Conservation (phyloP, 441 rosid species). For the Erodium trifolium region DNA sequence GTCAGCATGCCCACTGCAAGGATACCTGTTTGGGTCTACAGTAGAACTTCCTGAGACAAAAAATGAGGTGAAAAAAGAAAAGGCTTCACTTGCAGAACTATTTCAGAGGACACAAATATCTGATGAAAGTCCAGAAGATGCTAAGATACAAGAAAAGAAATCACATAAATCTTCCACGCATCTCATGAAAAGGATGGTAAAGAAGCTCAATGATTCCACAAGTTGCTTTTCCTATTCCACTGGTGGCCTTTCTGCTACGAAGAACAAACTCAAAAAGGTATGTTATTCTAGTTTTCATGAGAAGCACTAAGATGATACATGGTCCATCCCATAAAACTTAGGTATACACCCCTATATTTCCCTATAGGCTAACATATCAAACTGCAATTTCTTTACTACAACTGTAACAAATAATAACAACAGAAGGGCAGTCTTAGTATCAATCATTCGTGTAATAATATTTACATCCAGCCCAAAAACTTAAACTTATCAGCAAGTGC, state of each 20-base stretch:
- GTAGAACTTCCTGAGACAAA: slow-evolving; percentile 49
- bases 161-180: background rate
- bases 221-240: background rate
- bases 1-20: slow-evolving; percentile 64
- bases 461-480: background rate
- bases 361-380: background rate
- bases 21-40: slow-evolving; percentile 63
- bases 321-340: background rate
- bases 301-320: background rate
- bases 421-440: background rate
- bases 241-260: slow-evolving; percentile 1
- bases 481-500: background rate
- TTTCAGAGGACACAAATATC: slow-evolving; percentile 8
- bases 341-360: too few species aligned
- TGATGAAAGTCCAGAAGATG: slow-evolving; percentile 1
- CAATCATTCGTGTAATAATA: background rate
- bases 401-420: background rate
- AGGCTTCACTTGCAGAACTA: slow-evolving; percentile 16
- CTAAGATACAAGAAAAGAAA: background rate
- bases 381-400: background rate
- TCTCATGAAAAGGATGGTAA: slow-evolving; percentile 8
- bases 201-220: slow-evolving; percentile 5
- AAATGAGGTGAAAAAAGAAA: slow-evolving; percentile 44
- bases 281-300: background rate
- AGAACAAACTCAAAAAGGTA: slow-evolving; percentile 7